These are phyloP conservation scores for Microstegium vimineum DNA, from an alignment of 176 grass and related monocot genomes.

Conservation along the genomic window DNA sequence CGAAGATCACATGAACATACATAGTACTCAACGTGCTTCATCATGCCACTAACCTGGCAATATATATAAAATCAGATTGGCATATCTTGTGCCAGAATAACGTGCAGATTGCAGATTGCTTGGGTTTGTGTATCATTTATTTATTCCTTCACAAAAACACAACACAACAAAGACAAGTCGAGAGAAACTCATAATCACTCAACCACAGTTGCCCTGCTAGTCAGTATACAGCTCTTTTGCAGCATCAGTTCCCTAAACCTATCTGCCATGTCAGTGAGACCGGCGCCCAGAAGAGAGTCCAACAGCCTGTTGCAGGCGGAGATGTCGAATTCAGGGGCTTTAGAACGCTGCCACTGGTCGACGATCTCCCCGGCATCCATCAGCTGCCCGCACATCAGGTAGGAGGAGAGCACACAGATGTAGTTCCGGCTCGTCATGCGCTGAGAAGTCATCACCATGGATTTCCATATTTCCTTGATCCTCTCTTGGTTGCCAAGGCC, in stretches of 20 bases:
- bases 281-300: constrained; percentile 33
- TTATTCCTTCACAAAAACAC: not conserved
- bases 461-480: constrained; percentile 83
- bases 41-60: not conserved
- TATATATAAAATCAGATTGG: no score
- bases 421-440: constrained; percentile 70
- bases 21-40: no score
- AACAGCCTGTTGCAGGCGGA: constrained; percentile 52
- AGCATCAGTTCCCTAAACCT: constrained; percentile 59
- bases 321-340: constrained; percentile 65
- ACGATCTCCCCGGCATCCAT: constrained; percentile 58
- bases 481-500: constrained; percentile 58
- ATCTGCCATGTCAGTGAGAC: constrained; percentile 36
- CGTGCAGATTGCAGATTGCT: not conserved
- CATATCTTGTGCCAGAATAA: not conserved
- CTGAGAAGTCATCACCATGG: constrained; percentile 56
- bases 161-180: not conserved
- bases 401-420: constrained; percentile 58
- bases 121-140: constrained; percentile 7
- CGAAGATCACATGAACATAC: not conserved
- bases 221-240: constrained; percentile 49
- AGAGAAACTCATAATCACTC: not conserved
- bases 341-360: constrained; percentile 70
- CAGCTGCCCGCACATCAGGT: constrained; percentile 41
- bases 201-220: constrained; percentile 9